A percentile compares a stretch with the other conserved stretches of the same genome.
phyloP scores from a whole-genome alignment of 495 filamentous ascomycete species.

The Immersiella caudata region DNA sequence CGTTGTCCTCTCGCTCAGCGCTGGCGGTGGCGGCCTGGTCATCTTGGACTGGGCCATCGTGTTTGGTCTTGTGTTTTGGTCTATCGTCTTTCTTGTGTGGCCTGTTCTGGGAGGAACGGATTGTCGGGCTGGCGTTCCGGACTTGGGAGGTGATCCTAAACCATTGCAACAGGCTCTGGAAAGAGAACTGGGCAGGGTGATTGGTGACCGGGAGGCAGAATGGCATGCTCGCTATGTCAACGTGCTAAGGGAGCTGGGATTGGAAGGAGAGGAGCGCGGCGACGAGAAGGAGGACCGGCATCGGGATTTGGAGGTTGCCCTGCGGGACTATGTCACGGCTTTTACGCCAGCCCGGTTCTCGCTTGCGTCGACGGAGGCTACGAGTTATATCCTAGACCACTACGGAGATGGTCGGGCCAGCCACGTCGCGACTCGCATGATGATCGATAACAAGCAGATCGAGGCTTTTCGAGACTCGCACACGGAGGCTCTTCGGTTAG shows the following conservation, averaged over 20 bases:
- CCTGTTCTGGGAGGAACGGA: neutral
- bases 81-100: conserved; percentile 17
- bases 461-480: conserved; percentile 23
- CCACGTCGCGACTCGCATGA: conserved; percentile 16
- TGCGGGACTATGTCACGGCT: conserved; percentile 20
- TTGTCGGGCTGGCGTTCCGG: neutral
- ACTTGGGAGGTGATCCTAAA: conserved; percentile 4
- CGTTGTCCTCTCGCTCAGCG: conserved; percentile 15
- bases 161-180: conserved; percentile 18
- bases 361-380: conserved; percentile 6
- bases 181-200: conserved; percentile 19
- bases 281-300: neutral
- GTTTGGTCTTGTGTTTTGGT: conserved; percentile 25
- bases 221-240: conserved; percentile 23
- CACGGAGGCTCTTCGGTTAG: conserved; percentile 21
- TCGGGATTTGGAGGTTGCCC: conserved; percentile 1
- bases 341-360: conserved; percentile 16
- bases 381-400: conserved; percentile 8
- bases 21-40: conserved; percentile 15
- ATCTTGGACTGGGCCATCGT: conserved; percentile 25
- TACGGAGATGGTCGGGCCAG: conserved; percentile 17
- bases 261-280: neutral
- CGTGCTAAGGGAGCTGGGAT: conserved; percentile 13
- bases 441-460: conserved; percentile 20
- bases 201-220: conserved; percentile 22